These are phyloP conservation scores for Tylopilus sp. DNA, from an alignment of 1,284 basidiomycete species.

Conservation along the genomic window DNA sequence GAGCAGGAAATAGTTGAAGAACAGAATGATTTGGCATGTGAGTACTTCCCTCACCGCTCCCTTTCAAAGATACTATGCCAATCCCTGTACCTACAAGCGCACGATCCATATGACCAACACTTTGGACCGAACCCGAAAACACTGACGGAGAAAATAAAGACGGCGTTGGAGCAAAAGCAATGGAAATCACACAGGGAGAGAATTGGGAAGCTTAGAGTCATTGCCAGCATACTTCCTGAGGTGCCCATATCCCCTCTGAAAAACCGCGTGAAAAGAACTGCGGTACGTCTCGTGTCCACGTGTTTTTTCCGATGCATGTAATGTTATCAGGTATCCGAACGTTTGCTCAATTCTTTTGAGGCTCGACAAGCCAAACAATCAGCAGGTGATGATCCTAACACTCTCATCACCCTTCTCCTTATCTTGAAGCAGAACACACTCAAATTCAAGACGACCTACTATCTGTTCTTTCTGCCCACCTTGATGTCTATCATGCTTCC, in stretches of 20 bases:
- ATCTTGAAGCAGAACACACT: constrained; percentile 42
- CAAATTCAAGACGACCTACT: constrained; percentile 64
- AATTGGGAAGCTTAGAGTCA: constrained; percentile 48
- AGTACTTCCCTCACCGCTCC: constrained; percentile 1
- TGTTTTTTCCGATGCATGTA: neutral
- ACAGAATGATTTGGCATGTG: constrained; percentile 28
- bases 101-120: constrained; percentile 58
- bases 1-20: constrained; percentile 16
- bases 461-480: constrained; percentile 59
- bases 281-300: constrained; percentile 20
- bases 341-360: constrained; percentile 54
- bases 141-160: constrained; percentile 47
- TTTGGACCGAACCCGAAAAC: constrained; percentile 54
- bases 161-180: constrained; percentile 44
- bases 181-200: constrained; percentile 50
- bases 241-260: constrained; percentile 25
- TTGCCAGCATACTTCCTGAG: constrained; percentile 49
- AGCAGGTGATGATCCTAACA: constrained; percentile 41
- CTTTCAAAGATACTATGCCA: neutral
- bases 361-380: constrained; percentile 50
- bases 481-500: constrained; percentile 72
- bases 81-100: constrained; percentile 20
- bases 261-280: constrained; percentile 30
- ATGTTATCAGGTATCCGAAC: constrained; percentile 53
- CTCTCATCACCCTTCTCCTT: constrained; percentile 9